Evolutionary conservation across 1,284 basidiomycete genomes (phyloP).

Genomic region (Puccinia coronata): DNA sequence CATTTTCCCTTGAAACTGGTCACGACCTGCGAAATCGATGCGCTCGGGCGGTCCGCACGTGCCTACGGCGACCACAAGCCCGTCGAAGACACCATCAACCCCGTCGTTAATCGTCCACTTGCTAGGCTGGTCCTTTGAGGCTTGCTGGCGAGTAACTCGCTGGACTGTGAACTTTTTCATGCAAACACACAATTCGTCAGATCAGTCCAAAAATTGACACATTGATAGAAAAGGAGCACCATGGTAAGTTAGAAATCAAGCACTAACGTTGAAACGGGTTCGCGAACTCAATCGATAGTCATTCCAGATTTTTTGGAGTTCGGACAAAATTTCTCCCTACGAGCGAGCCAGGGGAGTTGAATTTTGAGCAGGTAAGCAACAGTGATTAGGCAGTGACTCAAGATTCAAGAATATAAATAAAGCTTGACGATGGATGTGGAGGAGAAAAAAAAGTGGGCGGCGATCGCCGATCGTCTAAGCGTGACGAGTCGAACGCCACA

Average conservation of each 20-base stretch:
- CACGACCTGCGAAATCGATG: conserved; percentile 18
- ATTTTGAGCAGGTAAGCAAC: not conserved
- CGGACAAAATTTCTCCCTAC: conserved; percentile 34
- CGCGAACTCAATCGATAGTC: conserved; percentile 34
- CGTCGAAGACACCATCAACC: conserved; percentile 40
- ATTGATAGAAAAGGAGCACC: not conserved
- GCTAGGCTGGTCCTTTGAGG: not conserved
- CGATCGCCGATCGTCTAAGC: not conserved
- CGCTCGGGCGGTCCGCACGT: conserved; percentile 33
- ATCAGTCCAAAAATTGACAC: no score
- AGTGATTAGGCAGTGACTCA: not conserved
- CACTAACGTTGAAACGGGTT: conserved; percentile 39
- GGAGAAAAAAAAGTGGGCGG: not conserved
- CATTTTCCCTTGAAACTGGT: conserved; percentile 31
- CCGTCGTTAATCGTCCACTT: conserved; percentile 44
- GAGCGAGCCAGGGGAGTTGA: not conserved
- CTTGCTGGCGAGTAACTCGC: conserved; percentile 9
- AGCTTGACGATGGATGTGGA: not conserved
- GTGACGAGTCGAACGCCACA: not conserved
- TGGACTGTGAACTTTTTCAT: conserved; percentile 19
- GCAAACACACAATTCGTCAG: not conserved
- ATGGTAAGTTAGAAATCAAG: not conserved
- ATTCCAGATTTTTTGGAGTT: conserved; percentile 37
- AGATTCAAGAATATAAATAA: not conserved
- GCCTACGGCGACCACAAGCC: conserved; percentile 41